Base-by-base conservation (phyloP, 1,284 basidiomycete species). In the Veloporphyrellus conicus region DNA sequence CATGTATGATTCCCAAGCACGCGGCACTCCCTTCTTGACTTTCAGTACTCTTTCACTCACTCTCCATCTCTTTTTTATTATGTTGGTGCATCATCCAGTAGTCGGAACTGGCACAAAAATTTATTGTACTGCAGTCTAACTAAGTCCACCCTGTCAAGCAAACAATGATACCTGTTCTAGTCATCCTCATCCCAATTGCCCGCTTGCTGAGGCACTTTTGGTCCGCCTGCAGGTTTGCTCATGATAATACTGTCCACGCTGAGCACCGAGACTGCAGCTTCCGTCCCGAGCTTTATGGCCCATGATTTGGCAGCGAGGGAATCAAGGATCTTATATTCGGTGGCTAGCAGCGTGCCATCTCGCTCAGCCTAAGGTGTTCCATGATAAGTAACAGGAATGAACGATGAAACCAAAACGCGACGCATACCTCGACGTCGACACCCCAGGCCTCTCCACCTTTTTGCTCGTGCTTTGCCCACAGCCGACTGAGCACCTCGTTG, bases 241-340 rank as follows among this genome's bases (percentile, higher is more conserved):
- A 97, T 95, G 71, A 99, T 99, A 69, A 98, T 97, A 60, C 89
- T 91, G 70, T 99, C 96, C 10, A 99, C 96, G 50, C 87, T 88
- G 40, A 99, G 80, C 19, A 99, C 93, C 0, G 89, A 86, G 45
- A 94, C 82, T 3, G 96, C 96, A 5, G 96, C 94, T 64, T 96
- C 94, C 0, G 93, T 94, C 14, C 88, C 93, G 25, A 93, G 81
- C 51, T 81, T 76, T 55, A 96, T 79, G 1, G 92, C 91, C 92
- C 93, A 96, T 9, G 82, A 75, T 68, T 95, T 96, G 15, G 90
- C 89, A 8, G 85, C 87, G 3, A 96, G 75, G 20, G 93, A 85
- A 65, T 96, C 93, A 50, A 83, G 78, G 54, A 93, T 90, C 55
- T 81, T 73, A 67, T 77, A 73, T 49, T 82, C 74, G 25, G 75